Base-by-base conservation (phyloP, 2,329 filamentous ascomycete species). In the Aspergillus bombycis region DNA sequence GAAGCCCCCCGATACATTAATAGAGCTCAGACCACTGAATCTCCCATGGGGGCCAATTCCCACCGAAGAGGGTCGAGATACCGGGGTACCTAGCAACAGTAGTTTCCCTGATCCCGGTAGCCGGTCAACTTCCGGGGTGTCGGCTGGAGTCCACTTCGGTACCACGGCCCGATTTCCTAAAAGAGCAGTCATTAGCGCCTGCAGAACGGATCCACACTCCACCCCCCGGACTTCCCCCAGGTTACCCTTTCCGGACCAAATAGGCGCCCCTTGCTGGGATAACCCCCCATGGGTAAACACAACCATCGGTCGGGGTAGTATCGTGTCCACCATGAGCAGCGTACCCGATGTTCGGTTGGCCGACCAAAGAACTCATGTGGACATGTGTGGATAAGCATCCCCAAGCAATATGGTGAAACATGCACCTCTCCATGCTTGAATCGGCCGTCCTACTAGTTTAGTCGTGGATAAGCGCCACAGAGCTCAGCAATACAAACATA, bases 391-490 rank as follows among this genome's bases (percentile, higher is more conserved):
- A 54, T 30, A 54, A 34, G 19, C 26, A 19, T n/a, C 9, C 12
- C 16, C 26, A 30, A 30, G 23, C 3, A 36, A 36, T 3, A 54
- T 14, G 7, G 8, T 36, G 19, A 6, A 36, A 54, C 30, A 54
- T 36, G 52, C 8, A 36, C 28, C 19, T 16, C 3, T 14, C 8
- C n/a, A 54, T 30, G 23, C 1, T 50, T 16, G 23, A 19, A 19
- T 30, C 30, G 4, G 4, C 28, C 21, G 19, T 61, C 67, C 65
- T 70, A 67, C 46, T 50, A 26, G 61, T 68, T 65, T 36, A 61
- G 67, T 64, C 60, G 50, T 65, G n/a, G 36, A 57, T 68, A 67
- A 64, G 66, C 62, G 68, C 66, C 57, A 30, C 32, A 30, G n/a
- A 43, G 36, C 54, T 8, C 5, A 6, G 28, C 26, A 34, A 10